Evolutionary conservation across 2,329 filamentous ascomycete genomes (phyloP).

Genomic region (Neurospora sp.): DNA sequence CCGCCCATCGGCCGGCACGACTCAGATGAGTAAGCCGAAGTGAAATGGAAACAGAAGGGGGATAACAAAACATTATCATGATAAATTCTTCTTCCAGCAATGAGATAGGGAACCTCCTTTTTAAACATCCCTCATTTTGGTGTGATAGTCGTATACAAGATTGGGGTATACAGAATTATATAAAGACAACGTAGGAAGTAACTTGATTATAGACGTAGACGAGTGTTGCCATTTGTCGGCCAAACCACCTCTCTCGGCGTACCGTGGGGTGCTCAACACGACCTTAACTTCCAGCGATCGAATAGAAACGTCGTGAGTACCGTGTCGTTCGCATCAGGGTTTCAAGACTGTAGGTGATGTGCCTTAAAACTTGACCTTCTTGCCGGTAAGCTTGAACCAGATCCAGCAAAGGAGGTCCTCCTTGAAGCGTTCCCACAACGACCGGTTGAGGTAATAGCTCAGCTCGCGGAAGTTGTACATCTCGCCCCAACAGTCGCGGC

Average conservation of each 20-base stretch:
- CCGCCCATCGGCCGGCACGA: not conserved
- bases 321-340: conserved; percentile 1
- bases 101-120: not conserved
- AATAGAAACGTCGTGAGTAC: conserved; percentile 6
- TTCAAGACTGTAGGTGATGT: not conserved
- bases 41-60: not conserved
- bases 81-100: not conserved
- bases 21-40: not conserved
- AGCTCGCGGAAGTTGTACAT: conserved; percentile 93
- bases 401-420: conserved; percentile 52
- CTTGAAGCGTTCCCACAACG: conserved; percentile 68
- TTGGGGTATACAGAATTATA: not conserved
- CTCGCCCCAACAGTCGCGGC: conserved; percentile 93
- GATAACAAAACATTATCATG: not conserved
- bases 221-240: not conserved
- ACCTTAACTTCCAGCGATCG: not conserved
- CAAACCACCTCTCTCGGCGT: not conserved
- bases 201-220: not conserved
- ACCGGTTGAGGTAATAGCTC: conserved; percentile 82
- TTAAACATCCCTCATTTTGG: not conserved
- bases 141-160: not conserved
- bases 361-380: conserved; percentile 45
- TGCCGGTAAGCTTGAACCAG: conserved; percentile 55
- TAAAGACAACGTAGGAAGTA: not conserved
- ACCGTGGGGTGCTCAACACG: not conserved